A percentile compares a stretch with the other conserved stretches of the same genome.
Evolutionary conservation across 2,329 filamentous ascomycete genomes (phyloP).

Genomic region (Neofusicoccum ribis): DNA sequence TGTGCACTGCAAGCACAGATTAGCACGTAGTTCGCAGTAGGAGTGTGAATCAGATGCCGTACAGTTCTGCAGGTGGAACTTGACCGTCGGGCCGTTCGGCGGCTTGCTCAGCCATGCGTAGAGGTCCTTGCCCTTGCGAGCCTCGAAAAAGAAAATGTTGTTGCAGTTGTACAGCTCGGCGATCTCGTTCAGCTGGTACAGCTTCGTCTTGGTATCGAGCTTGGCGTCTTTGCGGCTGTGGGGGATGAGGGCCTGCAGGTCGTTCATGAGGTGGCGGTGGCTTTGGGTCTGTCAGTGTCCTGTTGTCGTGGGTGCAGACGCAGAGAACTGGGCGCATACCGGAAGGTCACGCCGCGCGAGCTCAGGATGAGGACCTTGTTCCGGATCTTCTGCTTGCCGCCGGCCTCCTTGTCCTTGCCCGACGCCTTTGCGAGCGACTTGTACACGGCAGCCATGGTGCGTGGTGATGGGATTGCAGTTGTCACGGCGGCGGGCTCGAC

Average conservation of each 20-base stretch:
- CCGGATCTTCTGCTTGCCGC: conserved; percentile 41
- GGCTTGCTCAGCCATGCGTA: conserved; percentile 93
- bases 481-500: neutral
- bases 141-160: conserved; percentile 93
- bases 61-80: conserved; percentile 79
- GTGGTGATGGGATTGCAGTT: neutral
- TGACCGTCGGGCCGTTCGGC: conserved; percentile 76
- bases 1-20: conserved; percentile 64
- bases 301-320: neutral
- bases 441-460: conserved; percentile 57
- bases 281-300: conserved; percentile 48
- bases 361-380: conserved; percentile 82
- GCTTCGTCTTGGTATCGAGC: conserved; percentile 91
- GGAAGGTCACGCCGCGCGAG: conserved; percentile 87
- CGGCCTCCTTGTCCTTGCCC: conserved; percentile 34
- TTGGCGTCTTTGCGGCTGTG: conserved; percentile 95
- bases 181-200: conserved; percentile 49
- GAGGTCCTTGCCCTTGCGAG: conserved; percentile 88
- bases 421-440: conserved; percentile 52
- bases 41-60: conserved; percentile 15
- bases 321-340: conserved; percentile 52
- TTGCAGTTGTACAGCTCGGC: conserved; percentile 85
- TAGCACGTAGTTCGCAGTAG: neutral
- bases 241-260: conserved; percentile 83
- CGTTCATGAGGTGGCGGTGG: conserved; percentile 89